Evolutionary conservation across 768 basidiomycete species (phyloP).

Genomic region (Mycena vulgaris): DNA sequence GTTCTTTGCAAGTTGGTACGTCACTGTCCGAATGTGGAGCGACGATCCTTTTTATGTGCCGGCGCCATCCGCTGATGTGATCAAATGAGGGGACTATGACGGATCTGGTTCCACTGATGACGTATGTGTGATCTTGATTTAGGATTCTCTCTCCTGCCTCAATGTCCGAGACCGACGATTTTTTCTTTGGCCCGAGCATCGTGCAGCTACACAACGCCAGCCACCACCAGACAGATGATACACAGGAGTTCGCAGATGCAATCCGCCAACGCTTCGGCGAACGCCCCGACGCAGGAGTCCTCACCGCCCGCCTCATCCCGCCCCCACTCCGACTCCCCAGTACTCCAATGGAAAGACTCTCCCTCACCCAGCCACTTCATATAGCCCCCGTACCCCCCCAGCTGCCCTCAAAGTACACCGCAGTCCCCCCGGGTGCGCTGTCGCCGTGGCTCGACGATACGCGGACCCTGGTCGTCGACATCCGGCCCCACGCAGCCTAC

Average conservation of each 20-base stretch:
- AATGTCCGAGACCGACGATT: no score
- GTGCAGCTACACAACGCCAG: conserved; percentile 33
- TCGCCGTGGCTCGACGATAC: conserved; percentile 51
- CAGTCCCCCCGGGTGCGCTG: conserved; percentile 48
- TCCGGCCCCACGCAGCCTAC: conserved; percentile 87
- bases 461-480: conserved; percentile 83
- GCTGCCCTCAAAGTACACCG: conserved; percentile 39
- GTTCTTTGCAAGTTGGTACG: no score
- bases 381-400: conserved; percentile 13
- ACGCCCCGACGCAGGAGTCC: conserved; percentile 55
- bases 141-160: no score
- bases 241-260: conserved; percentile 68
- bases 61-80: no score
- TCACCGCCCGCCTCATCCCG: conserved; percentile 55
- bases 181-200: conserved; percentile 57
- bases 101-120: no score
- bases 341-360: conserved; percentile 43
- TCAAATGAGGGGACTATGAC: no score
- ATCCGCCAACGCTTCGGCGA: conserved; percentile 63
- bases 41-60: no score
- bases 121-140: no score
- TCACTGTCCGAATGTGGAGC: no score
- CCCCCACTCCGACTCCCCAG: conserved; percentile 41
- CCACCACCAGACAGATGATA: conserved; percentile 42
- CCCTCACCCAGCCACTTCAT: background rate